phyloP scores from a whole-genome alignment of 192 early-diverging fungal genomes.

The Mortierella hygrophila region DNA sequence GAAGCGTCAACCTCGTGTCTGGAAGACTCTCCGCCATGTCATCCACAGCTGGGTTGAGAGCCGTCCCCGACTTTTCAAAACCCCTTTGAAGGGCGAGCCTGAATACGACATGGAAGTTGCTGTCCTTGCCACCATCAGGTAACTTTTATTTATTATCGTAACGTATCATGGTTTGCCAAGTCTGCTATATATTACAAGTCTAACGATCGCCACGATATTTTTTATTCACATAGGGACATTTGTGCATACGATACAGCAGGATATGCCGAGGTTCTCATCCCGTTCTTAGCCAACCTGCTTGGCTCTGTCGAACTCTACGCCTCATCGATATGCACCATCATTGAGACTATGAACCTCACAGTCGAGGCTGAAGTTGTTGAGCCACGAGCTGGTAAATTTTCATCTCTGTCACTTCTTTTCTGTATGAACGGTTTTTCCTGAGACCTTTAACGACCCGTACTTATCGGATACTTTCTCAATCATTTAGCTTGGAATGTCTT shows the following conservation, averaged over 20 bases:
- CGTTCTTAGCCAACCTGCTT: slow-evolving; percentile 62
- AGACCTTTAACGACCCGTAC: neutral
- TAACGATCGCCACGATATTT: neutral
- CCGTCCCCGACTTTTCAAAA: slow-evolving; percentile 41
- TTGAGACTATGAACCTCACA: slow-evolving; percentile 62
- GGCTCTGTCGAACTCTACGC: slow-evolving; percentile 59
- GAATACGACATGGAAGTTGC: slow-evolving; percentile 63
- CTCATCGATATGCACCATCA: slow-evolving; percentile 59
- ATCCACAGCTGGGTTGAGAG: slow-evolving; percentile 64
- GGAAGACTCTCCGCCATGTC: slow-evolving; percentile 64
- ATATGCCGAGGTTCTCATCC: slow-evolving; percentile 63
- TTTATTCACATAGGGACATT: slow-evolving; percentile 55
- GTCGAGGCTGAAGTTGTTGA: slow-evolving; percentile 60
- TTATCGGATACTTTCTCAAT: neutral
- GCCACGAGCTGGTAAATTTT: slow-evolving; percentile 54
- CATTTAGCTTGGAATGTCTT: slow-evolving; percentile 62
- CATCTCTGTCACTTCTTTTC: neutral
- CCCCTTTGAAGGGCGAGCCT: slow-evolving; percentile 36
- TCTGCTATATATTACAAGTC: neutral
- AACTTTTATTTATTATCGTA: neutral
- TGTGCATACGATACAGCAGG: slow-evolving; percentile 56
- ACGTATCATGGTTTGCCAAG: neutral
- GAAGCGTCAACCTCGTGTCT: slow-evolving; percentile 64
- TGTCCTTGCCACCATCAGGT: slow-evolving; percentile 64
- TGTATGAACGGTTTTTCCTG: neutral